These are phyloP conservation scores for Aspergillus sp. DNA, from an alignment of 2,329 filamentous ascomycete species.

Conservation along the genomic window DNA sequence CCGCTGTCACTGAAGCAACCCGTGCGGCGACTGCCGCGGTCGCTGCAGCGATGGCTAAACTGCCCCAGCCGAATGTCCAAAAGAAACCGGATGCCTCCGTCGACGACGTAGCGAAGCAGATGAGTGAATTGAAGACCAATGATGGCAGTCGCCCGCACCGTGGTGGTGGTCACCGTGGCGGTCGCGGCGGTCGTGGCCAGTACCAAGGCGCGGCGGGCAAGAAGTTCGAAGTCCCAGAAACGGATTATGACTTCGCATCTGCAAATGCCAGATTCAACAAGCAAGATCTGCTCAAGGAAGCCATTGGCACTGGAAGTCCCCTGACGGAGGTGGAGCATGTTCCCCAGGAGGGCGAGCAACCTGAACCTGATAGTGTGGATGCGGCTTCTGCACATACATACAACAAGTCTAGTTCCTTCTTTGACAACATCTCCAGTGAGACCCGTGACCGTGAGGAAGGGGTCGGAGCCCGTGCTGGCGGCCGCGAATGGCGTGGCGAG, in stretches of 20 bases:
- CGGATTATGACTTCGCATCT: constrained; percentile 85
- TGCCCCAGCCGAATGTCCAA: constrained; percentile 32
- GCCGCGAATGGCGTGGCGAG: constrained; percentile 81
- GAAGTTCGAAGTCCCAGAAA: constrained; percentile 80
- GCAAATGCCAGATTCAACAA: constrained; percentile 87
- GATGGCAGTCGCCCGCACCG: constrained; percentile 30
- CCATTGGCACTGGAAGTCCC: constrained; percentile 68
- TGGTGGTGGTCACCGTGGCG: constrained; percentile 39
- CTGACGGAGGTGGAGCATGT: constrained; percentile 41
- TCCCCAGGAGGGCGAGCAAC: constrained; percentile 32
- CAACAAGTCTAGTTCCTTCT: constrained; percentile 85
- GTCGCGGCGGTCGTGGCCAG: constrained; percentile 39
- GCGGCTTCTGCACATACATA: constrained; percentile 50
- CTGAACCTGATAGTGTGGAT: constrained; percentile 29
- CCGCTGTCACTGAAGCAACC: constrained; percentile 40
- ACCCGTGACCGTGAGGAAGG: constrained; percentile 78
- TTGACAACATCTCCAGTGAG: constrained; percentile 96
- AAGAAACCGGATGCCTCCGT: constrained; percentile 30
- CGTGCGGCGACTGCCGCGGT: constrained; percentile 44
- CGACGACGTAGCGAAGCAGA: constrained; percentile 38
- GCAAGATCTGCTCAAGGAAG: constrained; percentile 79
- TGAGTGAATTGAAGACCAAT: constrained; percentile 39
- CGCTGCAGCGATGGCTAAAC: constrained; percentile 45
- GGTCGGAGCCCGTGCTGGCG: constrained; percentile 57
- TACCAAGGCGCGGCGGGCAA: constrained; percentile 38